Base-by-base conservation (phyloP, 2,329 filamentous ascomycete species). In the Colletotrichum sublineola region DNA sequence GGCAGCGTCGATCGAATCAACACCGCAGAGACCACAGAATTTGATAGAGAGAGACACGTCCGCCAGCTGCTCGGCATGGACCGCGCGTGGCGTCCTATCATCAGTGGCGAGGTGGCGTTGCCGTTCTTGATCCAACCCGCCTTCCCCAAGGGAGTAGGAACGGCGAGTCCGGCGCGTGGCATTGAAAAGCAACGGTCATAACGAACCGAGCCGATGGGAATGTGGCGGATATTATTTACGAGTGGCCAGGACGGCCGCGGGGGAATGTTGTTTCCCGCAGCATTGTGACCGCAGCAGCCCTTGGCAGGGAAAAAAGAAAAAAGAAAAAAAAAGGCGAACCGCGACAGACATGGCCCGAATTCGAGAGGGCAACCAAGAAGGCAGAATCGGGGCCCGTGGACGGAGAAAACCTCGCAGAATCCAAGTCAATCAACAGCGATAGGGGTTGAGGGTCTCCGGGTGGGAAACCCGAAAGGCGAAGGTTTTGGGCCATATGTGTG, bases 1-100 rank as follows among this genome's bases (percentile, higher is more conserved):
- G 24, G 24, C 24, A 24, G 24, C 24, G 24, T 24, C 24, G 24
- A 24, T 24, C 24, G 24, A 24, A 24, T 24, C 24, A 24, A 24
- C 24, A 24, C 24, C 24, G 24, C 24, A 24, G 24, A 24, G 3
- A 40, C 2, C 18, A 63, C 15, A 18, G 11, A 31, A 9, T 9
- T n/a, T 38, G n/a, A 15, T 46, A 46, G 4, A 33, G 24, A 36
- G 8, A 29, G 52, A 38, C 44, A 48, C 31, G 31, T 40, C 64
- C 46, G 57, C 58, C 58, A 53, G 44, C 38, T 63, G 64, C 36
- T 44, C 31, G 58, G 58, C 52, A 24, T 53, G 65, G 68, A 48
- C 65, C 38, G 65, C 52, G 31, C 20, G 11, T 29, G 44, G 52
- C 52, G 31, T 18, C 7, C 18, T 46, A 38, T 29, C 56, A 15